Evolutionary conservation across 805 yeast genomes (phyloP).

Genomic region (Lipomyces sp.): DNA sequence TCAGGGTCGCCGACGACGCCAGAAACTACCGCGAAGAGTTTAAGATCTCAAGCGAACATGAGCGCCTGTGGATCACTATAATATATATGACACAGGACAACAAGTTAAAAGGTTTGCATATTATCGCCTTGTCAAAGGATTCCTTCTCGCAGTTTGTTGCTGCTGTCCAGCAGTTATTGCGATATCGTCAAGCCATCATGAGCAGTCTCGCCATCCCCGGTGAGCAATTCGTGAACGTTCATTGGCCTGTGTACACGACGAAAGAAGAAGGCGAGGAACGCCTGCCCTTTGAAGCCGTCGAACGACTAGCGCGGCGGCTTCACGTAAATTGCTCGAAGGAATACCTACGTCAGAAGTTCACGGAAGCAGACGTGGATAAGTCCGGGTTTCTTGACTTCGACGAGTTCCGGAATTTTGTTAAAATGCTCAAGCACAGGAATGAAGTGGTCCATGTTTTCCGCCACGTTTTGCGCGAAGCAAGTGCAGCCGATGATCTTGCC

Average conservation of each 20-base stretch:
- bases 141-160: slow-evolving; percentile 55
- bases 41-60: slow-evolving; percentile 62
- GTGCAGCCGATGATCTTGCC: slow-evolving; percentile 12
- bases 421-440: slow-evolving; percentile 57
- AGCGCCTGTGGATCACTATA: slow-evolving; percentile 73
- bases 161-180: slow-evolving; percentile 54
- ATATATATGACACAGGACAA: slow-evolving; percentile 60
- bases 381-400: slow-evolving; percentile 59
- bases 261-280: slow-evolving; percentile 30
- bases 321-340: slow-evolving; percentile 67
- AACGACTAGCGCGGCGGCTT: slow-evolving; percentile 59
- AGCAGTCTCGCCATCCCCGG: slow-evolving; percentile 61
- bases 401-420: slow-evolving; percentile 74
- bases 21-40: slow-evolving; percentile 82
- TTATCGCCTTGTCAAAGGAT: slow-evolving; percentile 56
- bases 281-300: slow-evolving; percentile 61
- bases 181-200: slow-evolving; percentile 59
- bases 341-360: slow-evolving; percentile 51
- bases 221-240: slow-evolving; percentile 58
- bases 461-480: slow-evolving; percentile 31
- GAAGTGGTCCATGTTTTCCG: slow-evolving; percentile 59
- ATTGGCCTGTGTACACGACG: slow-evolving; percentile 54
- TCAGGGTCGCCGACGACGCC: slow-evolving; percentile 67
- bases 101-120: slow-evolving; percentile 73
- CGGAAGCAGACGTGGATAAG: slow-evolving; percentile 48